These are phyloP conservation scores for Stenocarpella maydis DNA, from an alignment of 2,329 filamentous ascomycete genomes.

Conservation along the genomic window DNA sequence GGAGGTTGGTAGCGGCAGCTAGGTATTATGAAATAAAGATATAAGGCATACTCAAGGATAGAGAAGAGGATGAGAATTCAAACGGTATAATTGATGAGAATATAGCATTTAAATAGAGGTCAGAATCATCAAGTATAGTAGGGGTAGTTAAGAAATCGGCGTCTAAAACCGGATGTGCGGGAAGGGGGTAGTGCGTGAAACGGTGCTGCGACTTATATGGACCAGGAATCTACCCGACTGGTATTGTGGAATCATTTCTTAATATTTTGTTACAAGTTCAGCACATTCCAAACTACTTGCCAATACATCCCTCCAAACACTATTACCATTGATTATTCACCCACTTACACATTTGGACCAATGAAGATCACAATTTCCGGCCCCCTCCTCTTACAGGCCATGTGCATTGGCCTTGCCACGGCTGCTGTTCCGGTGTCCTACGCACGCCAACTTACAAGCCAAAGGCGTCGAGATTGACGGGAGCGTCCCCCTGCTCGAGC, in stretches of 20 bases:
- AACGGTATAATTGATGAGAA: no score
- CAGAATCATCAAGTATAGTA: no score
- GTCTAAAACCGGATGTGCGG: no score
- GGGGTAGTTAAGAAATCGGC: no score
- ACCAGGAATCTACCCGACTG: not conserved
- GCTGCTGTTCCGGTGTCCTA: not conserved
- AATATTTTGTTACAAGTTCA: constrained; percentile 27
- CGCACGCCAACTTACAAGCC: no score
- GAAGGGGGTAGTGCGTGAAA: no score
- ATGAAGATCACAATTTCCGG: not conserved
- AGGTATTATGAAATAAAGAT: no score
- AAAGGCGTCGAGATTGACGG: not conserved
- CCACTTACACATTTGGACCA: not conserved
- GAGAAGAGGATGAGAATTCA: no score
- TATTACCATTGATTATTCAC: not conserved
- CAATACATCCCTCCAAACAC: not conserved
- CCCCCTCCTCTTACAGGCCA: not conserved
- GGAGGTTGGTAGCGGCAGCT: no score
- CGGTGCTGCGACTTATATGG: constrained; percentile 25
- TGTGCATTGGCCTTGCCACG: not conserved
- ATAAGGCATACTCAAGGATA: no score
- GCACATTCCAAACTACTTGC: not conserved
- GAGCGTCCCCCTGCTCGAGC: not conserved
- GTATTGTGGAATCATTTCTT: constrained; percentile 2
- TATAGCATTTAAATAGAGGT: no score